phyloP scores from a whole-genome alignment of 305 asterid species.

The Salvia sclarea region DNA sequence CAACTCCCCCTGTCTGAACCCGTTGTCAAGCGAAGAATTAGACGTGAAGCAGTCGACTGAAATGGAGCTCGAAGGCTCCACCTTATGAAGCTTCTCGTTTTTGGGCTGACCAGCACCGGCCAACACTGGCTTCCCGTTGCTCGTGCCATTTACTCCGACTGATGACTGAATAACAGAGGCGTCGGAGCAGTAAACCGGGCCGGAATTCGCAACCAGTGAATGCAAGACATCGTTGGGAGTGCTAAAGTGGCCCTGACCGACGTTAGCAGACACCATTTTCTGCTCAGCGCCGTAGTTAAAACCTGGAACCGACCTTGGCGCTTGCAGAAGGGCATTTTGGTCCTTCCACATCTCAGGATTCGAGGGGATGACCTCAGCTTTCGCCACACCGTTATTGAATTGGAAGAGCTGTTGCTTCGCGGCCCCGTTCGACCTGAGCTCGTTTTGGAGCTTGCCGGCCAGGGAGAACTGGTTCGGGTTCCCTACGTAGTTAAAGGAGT shows the following conservation, averaged over 20 bases:
- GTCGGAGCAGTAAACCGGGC: conserved; percentile 30
- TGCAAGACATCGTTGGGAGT: conserved; percentile 34
- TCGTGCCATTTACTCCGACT: conserved; percentile 30
- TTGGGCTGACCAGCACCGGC: conserved; percentile 31
- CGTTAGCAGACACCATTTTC: conserved; percentile 27
- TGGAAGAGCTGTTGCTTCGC: conserved; percentile 30
- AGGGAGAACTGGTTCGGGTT: conserved; percentile 33
- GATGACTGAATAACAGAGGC: conserved; percentile 27
- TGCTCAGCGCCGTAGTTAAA: conserved; percentile 31
- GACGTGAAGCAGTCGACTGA: conserved; percentile 31
- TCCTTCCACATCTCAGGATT: conserved; percentile 56
- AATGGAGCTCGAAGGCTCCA: conserved; percentile 33
- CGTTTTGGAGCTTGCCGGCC: conserved; percentile 36
- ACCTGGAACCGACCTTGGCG: conserved; percentile 29
- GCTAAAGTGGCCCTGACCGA: conserved; percentile 27
- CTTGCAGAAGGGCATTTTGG: conserved; percentile 36
- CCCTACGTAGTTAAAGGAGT: conserved; percentile 29
- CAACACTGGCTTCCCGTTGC: conserved; percentile 26
- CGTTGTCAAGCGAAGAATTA: conserved; percentile 27
- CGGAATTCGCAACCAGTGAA: conserved; percentile 32
- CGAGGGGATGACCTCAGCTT: conserved; percentile 62
- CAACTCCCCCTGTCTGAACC: conserved; percentile 23
- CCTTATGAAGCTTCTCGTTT: conserved; percentile 35
- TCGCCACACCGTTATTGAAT: conserved; percentile 40
- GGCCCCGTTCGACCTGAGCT: conserved; percentile 33